Percentiles rank a stretch among this genome's conserved stretches.
These are phyloP conservation scores for Phragmites australis DNA, from an alignment of 176 grass and related monocot genomes.

Conservation along the genomic window DNA sequence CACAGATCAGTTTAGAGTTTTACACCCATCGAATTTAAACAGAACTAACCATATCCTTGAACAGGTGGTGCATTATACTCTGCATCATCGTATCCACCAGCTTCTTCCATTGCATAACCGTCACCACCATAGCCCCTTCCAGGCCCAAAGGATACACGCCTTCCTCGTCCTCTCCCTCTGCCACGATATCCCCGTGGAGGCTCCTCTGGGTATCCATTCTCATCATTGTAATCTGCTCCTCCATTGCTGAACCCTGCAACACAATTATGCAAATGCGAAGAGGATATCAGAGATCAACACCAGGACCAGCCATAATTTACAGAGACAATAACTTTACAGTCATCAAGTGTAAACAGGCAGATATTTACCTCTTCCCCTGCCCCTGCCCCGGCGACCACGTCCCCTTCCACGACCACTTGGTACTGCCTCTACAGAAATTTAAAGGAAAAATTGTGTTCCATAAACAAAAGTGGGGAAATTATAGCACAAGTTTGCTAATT, in stretches of 20 bases:
- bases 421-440: constrained; percentile 30
- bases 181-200: constrained; percentile 37
- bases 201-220: constrained; percentile 36
- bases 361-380: constrained; percentile 64
- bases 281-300: constrained; percentile 1
- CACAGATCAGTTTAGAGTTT: background rate
- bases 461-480: background rate
- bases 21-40: background rate
- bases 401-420: constrained; percentile 58
- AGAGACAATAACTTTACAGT: constrained; percentile 7
- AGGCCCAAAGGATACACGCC: constrained; percentile 51
- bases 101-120: constrained; percentile 39
- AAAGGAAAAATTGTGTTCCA: background rate
- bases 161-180: constrained; percentile 48
- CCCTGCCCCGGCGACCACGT: constrained; percentile 50
- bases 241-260: constrained; percentile 48
- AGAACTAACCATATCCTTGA: constrained; percentile 53
- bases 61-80: constrained; percentile 39
- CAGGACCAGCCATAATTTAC: background rate
- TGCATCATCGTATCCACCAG: constrained; percentile 47
- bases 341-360: background rate
- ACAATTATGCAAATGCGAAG: constrained; percentile 24
- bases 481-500: background rate
- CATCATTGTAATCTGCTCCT: constrained; percentile 37
- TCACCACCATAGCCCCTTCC: constrained; percentile 49